Conservation (phyloP, 306 rosid genomes). For the Psophocarpus tetragonolobus region DNA sequence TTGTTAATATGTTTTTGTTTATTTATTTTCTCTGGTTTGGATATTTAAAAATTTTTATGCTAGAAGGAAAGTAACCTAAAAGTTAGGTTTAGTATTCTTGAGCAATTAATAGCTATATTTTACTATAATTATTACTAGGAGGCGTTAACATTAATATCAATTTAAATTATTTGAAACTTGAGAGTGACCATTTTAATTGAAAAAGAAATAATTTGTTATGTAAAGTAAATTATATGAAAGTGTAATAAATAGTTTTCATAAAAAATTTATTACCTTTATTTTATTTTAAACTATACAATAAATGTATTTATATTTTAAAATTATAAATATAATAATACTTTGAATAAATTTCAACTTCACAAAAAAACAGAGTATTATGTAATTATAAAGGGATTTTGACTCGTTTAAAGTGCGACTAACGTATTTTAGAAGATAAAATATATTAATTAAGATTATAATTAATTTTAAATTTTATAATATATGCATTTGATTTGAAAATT, state of each 20-base stretch:
- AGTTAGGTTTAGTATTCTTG: background rate
- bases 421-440: no score
- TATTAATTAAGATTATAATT: no score
- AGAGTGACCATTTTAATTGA: background rate
- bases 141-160: background rate
- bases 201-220: background rate
- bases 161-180: background rate
- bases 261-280: background rate
- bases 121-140: background rate
- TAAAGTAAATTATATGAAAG: background rate
- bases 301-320: no score
- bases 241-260: background rate
- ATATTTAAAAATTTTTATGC: background rate
- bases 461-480: no score
- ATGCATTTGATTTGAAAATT: no score
- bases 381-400: no score
- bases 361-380: no score
- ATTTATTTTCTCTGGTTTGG: background rate
- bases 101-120: background rate
- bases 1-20: no score
- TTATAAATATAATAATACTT: no score
- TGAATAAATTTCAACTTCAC: no score
- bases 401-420: no score
- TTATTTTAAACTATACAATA: no score
- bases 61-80: background rate